phyloP scores from a whole-genome alignment of 148 eudicot species.

The Nepenthes gracilis region DNA sequence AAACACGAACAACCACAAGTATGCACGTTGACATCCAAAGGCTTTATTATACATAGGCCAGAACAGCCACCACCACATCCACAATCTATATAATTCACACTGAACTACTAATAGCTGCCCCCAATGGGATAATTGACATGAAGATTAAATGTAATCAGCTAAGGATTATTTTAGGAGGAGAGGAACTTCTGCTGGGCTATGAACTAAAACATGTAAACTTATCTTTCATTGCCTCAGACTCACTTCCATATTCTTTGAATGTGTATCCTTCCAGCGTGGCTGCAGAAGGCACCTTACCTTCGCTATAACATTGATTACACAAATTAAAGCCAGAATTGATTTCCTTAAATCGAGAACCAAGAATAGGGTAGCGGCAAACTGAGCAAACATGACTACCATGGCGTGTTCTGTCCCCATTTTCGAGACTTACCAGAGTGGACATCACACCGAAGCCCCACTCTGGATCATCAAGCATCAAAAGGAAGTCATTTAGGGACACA shows the following conservation, averaged over 20 bases:
- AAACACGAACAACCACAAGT: too few species aligned
- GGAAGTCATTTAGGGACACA: conserved; percentile 53
- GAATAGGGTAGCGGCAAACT: conserved; percentile 82
- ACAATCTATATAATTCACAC: too few species aligned
- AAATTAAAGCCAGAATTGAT: conserved; percentile 61
- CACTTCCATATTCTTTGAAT: conserved; percentile 74
- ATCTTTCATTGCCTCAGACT: conserved; percentile 70
- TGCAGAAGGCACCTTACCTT: conserved; percentile 85
- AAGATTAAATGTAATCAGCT: too few species aligned
- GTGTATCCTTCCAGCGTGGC: conserved; percentile 70
- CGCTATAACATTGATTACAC: conserved; percentile 84
- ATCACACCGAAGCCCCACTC: conserved; percentile 92
- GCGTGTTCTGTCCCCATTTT: conserved; percentile 67
- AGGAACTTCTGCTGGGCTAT: neutral
- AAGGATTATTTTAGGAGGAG: conserved; percentile 6
- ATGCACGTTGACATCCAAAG: too few species aligned
- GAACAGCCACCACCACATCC: too few species aligned
- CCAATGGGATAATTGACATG: too few species aligned
- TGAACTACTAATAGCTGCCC: too few species aligned
- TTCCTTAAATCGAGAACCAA: conserved; percentile 85
- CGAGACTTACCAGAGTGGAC: conserved; percentile 65
- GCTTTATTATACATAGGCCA: too few species aligned
- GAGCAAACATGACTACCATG: conserved; percentile 68
- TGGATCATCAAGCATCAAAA: conserved; percentile 69
- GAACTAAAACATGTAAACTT: conserved; percentile 71